Conservation (phyloP, 106 monocot genomes). For the Ottelia alismoides region DNA sequence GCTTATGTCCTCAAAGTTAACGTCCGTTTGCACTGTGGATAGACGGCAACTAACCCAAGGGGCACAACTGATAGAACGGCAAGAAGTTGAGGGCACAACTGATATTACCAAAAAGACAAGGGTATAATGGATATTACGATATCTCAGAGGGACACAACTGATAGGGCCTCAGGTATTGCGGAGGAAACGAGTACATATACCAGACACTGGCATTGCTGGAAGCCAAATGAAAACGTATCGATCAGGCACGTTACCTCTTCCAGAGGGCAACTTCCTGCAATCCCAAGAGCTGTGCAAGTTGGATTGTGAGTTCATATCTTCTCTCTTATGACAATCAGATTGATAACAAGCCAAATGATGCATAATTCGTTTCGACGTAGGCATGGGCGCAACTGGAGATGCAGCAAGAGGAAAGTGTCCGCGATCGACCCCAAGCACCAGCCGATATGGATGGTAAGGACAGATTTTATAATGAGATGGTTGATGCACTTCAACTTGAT, state of each 20-base stretch:
- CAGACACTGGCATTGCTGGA: conserved; percentile 97
- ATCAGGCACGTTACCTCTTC: conserved; percentile 81
- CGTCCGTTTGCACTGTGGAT: no score
- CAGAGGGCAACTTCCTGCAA: conserved; percentile 71
- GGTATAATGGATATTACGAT: no score
- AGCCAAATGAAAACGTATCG: conserved; percentile 55
- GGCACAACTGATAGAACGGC: no score
- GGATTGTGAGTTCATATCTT: conserved; percentile 68
- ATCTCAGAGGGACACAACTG: no score
- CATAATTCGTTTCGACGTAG: conserved; percentile 21
- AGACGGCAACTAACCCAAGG: no score
- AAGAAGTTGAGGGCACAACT: conserved; percentile 83
- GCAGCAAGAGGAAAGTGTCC: conserved; percentile 77
- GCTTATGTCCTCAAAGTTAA: no score
- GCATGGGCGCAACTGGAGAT: conserved; percentile 98
- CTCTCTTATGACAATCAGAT: neutral
- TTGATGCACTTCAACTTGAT: no score
- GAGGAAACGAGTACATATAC: conserved; percentile 95
- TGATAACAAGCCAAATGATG: neutral
- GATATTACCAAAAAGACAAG: no score
- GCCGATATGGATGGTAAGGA: conserved; percentile 89
- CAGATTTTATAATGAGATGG: no score
- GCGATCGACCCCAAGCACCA: conserved; percentile 81
- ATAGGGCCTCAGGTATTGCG: conserved; percentile 74
- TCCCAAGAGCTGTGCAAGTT: conserved; percentile 97